phyloP scores from a whole-genome alignment of 1,284 basidiomycete species.

The Acaromyces ingoldii region DNA sequence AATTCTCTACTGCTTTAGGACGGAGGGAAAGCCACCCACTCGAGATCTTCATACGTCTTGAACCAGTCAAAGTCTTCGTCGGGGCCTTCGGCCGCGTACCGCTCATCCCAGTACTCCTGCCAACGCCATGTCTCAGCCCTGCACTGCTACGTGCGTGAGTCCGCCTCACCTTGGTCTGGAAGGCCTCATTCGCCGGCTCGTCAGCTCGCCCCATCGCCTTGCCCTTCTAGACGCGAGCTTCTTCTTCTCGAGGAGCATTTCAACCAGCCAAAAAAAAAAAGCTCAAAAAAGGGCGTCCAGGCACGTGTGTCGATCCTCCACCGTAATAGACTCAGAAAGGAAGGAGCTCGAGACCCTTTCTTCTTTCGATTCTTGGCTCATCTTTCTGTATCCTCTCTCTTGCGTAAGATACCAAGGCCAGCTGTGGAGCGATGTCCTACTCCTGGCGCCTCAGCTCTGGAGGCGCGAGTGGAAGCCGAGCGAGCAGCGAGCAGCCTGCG shows the following conservation, averaged over 20 bases:
- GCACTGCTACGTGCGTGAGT: neutral
- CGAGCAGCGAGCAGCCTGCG: neutral
- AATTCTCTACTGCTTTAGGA: too few species aligned
- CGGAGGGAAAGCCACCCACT: neutral
- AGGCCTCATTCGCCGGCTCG: slow-evolving; percentile 5
- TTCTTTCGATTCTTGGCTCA: too few species aligned
- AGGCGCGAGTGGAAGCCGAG: neutral
- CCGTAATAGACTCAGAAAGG: too few species aligned
- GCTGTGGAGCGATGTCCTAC: too few species aligned
- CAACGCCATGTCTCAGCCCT: neutral
- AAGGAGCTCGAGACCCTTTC: too few species aligned
- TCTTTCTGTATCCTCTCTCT: too few species aligned
- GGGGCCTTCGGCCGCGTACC: slow-evolving; percentile 25
- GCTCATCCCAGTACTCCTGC: slow-evolving; percentile 38
- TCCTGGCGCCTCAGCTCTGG: neutral
- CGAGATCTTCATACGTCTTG: slow-evolving; percentile 17
- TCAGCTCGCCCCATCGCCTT: neutral
- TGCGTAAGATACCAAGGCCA: too few species aligned
- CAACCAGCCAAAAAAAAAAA: too few species aligned
- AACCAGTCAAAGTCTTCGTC: slow-evolving; percentile 45
- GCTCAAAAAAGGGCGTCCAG: too few species aligned
- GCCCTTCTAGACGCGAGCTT: too few species aligned
- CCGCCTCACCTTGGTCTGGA: slow-evolving; percentile 6
- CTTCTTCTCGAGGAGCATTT: too few species aligned
- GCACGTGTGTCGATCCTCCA: too few species aligned